phyloP scores from a whole-genome alignment of 345 rosid genomes.

The Eucalyptus pauciflora region DNA sequence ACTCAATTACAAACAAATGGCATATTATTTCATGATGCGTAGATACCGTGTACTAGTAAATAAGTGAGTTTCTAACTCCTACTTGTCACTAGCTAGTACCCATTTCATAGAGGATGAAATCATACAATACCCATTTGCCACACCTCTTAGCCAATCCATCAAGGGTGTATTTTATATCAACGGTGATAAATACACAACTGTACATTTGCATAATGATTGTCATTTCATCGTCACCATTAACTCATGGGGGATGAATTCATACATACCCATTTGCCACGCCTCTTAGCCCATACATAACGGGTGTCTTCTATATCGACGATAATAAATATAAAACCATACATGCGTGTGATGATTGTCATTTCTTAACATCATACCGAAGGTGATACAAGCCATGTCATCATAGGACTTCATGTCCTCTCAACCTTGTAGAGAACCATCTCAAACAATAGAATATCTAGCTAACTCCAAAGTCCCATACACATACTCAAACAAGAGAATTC shows the following conservation, averaged over 20 bases:
- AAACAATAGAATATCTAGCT: neutral
- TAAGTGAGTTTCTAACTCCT: neutral
- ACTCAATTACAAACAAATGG: too few species aligned
- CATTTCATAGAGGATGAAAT: too few species aligned
- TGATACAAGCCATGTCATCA: neutral
- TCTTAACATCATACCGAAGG: fast-evolving
- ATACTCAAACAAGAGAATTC: neutral
- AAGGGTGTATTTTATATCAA: fast-evolving
- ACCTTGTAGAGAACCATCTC: neutral
- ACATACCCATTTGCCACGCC: too few species aligned
- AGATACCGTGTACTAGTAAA: fast-evolving
- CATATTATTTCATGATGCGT: too few species aligned
- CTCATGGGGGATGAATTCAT: too few species aligned
- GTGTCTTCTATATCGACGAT: too few species aligned
- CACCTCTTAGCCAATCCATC: too few species aligned
- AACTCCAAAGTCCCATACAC: neutral
- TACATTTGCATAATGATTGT: too few species aligned
- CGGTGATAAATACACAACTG: too few species aligned
- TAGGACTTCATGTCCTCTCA: neutral
- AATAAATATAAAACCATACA: too few species aligned
- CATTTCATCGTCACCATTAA: too few species aligned
- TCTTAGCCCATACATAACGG: fast-evolving
- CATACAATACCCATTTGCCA: too few species aligned
- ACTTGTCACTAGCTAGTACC: neutral
- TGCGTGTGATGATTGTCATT: neutral